Conservation (phyloP, 2,329 filamentous ascomycete genomes). For the Pyrenochaeta sp. region DNA sequence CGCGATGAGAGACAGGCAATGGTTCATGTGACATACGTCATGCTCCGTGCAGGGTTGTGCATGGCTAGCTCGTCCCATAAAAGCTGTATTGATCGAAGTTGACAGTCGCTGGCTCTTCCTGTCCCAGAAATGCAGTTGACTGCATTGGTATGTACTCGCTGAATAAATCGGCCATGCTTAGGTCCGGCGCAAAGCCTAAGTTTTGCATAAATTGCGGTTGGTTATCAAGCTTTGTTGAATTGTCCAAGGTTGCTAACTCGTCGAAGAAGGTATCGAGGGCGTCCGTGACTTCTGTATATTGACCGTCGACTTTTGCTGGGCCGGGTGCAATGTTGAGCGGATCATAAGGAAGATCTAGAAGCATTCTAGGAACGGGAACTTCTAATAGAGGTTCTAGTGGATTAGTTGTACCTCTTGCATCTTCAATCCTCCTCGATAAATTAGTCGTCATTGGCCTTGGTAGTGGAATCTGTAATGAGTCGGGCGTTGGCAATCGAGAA, state of each 20-base stretch:
- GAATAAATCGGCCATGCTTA: constrained; percentile 64
- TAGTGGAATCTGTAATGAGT: constrained; percentile 24
- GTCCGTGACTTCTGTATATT: constrained; percentile 48
- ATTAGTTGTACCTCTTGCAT: constrained; percentile 4
- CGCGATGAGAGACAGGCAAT: no score
- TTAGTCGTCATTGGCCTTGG: constrained; percentile 5
- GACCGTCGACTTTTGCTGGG: constrained; percentile 24
- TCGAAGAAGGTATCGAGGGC: constrained; percentile 63
- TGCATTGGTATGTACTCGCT: constrained; percentile 52
- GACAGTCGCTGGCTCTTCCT: constrained; percentile 20
- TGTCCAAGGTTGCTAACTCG: constrained; percentile 65
- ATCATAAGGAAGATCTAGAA: background rate
- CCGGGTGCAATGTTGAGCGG: constrained; percentile 5
- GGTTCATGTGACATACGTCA: background rate
- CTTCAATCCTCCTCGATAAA: background rate
- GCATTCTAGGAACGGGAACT: constrained; percentile 10
- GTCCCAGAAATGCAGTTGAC: constrained; percentile 40
- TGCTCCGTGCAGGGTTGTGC: background rate
- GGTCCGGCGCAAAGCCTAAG: constrained; percentile 69
- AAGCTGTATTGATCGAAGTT: constrained; percentile 35
- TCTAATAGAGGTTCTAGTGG: constrained; percentile 18
- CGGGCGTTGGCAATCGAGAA: constrained; percentile 29
- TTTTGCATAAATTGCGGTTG: constrained; percentile 73
- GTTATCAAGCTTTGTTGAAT: constrained; percentile 59
- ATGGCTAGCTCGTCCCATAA: constrained; percentile 28